Base-by-base conservation (phyloP, 192 early-diverging fungal species). In the Linnemannia hyalina region DNA sequence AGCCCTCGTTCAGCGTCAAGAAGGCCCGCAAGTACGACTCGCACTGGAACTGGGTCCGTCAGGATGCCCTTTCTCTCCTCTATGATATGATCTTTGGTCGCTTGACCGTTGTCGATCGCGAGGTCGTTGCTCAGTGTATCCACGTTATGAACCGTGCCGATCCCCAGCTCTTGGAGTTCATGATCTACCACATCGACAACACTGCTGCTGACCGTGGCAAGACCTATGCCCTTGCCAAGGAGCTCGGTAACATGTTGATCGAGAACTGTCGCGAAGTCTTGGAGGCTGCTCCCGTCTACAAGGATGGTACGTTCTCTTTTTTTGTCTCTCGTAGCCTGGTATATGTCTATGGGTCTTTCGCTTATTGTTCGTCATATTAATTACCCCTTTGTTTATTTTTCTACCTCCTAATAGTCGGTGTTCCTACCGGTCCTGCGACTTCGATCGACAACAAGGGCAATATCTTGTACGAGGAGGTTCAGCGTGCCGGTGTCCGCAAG, bases 21-120 rank as follows among this genome's bases (percentile, higher is more conserved):
- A 98, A 97, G 92, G 97, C 96, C 46, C 95, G 97, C 63, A 91
- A 88, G 40, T 98, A 97, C 81, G 97, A 98, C 83, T 98, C 97
- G 65, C 95, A 97, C 94, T 98, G 97, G 97, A 98, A 98, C 92
- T 98, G 97, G 97, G 95, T 93, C 57, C 93, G 95, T 74, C 96
- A 97, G 81, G 96, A 97, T 83, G 95, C 95, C n/a, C 82, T 96
- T 60, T 91, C 93, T 40, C 92, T 97, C 70, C 97, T 96, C 89
- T 99, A 96, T 87, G 98, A 97, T 89, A 95, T 98, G 72, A 92
- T 99, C 86, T 98, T 96, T 88, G 97, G 97, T 75, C 92, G 94
- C 32, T 90, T 99, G 75, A 93, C 94, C 29, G 93, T 90, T 75
- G 96, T 98, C 29, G 97, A 99, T 84, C 95, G 97, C 82, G 97